Evolutionary conservation across 169 alveolate species (phyloP).

Genomic region (Toxoplasma gondii): DNA sequence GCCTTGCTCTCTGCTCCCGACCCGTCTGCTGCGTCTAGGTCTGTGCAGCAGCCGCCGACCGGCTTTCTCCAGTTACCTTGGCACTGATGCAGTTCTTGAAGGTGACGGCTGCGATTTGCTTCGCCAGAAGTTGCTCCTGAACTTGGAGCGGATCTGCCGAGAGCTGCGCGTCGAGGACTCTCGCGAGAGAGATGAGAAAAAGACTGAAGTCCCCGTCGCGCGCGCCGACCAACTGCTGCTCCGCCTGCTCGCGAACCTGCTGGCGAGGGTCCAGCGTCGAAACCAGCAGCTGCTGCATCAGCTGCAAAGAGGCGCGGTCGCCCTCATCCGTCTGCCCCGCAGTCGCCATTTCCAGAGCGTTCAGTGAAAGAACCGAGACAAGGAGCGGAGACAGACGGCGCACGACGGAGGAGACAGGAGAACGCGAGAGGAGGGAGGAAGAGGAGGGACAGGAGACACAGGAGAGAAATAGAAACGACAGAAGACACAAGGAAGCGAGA

Average conservation of each 20-base stretch:
- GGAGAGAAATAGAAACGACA: background rate
- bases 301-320: slow-evolving; percentile 50
- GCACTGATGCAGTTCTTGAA: slow-evolving; percentile 73
- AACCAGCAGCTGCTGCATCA: slow-evolving; percentile 68
- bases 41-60: no score
- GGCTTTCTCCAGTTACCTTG: slow-evolving; percentile 20
- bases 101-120: slow-evolving; percentile 69
- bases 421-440: background rate
- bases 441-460: no score
- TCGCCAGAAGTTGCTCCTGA: slow-evolving; percentile 60
- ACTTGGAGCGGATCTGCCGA: slow-evolving; percentile 23
- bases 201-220: slow-evolving; percentile 52
- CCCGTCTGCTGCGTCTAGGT: no score
- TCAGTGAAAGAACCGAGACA: background rate
- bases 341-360: background rate
- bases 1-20: no score
- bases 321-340: background rate
- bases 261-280: slow-evolving; percentile 68
- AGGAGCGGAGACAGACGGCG: background rate
- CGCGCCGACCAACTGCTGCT: slow-evolving; percentile 64
- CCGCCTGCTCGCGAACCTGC: slow-evolving; percentile 61
- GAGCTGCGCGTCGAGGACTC: slow-evolving; percentile 49
- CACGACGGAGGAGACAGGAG: background rate
- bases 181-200: slow-evolving; percentile 65
- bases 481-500: background rate